Percentiles rank a stretch among this genome's conserved stretches.
Conservation (phyloP, 495 filamentous ascomycete species). For the Hypoxylon intermedium region DNA sequence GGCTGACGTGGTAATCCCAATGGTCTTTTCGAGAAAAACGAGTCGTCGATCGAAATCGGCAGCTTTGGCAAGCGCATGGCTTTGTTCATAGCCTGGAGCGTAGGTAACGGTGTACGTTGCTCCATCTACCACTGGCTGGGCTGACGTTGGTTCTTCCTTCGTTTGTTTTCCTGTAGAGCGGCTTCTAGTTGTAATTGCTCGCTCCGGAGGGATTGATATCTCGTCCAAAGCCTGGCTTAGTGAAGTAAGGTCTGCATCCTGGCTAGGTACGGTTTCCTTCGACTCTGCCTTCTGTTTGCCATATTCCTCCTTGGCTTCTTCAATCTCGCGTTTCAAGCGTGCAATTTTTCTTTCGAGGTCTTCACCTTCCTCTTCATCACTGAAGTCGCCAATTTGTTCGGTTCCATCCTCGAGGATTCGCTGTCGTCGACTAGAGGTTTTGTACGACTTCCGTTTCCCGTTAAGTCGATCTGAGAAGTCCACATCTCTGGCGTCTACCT, state of each 20-base stretch:
- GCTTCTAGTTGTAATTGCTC: conserved; percentile 39
- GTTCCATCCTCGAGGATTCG: conserved; percentile 65
- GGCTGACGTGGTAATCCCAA: conserved; percentile 76
- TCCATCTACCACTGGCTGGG: conserved; percentile 21
- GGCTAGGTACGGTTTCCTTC: conserved; percentile 38
- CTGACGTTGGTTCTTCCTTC: conserved; percentile 19
- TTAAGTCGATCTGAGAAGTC: conserved; percentile 85
- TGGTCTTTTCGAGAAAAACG: conserved; percentile 74
- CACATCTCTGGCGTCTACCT: conserved; percentile 74
- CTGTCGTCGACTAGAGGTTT: conserved; percentile 69
- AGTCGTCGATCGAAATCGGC: conserved; percentile 88
- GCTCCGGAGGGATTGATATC: conserved; percentile 50
- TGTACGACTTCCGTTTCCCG: conserved; percentile 80
- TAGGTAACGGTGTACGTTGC: conserved; percentile 63
- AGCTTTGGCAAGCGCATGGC: conserved; percentile 75
- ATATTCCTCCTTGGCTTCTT: conserved; percentile 76
- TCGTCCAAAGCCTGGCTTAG: conserved; percentile 72
- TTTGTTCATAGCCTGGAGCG: conserved; percentile 64
- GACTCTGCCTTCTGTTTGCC: conserved; percentile 55
- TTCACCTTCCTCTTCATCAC: conserved; percentile 73
- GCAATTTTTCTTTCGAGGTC: conserved; percentile 78
- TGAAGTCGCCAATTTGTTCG: conserved; percentile 69
- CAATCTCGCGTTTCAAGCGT: conserved; percentile 76
- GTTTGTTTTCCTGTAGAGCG: conserved; percentile 26
- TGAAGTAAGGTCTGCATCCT: conserved; percentile 57